Base-by-base conservation (phyloP, 345 rosid genomes). In the Salix caprea region DNA sequence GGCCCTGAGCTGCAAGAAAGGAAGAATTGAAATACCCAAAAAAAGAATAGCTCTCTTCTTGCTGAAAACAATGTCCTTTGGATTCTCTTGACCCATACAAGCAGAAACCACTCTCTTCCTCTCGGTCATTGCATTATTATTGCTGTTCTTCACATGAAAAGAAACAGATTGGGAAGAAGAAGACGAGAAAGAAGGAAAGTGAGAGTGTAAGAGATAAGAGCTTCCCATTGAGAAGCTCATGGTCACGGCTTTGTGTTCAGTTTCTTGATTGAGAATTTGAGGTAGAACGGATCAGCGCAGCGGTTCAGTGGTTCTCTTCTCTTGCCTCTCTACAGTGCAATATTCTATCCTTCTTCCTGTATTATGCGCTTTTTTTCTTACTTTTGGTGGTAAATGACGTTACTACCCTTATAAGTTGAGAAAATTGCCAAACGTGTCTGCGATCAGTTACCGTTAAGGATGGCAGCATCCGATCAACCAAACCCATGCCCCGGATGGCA, bases 1-100 rank as follows among this genome's bases (percentile, higher is more conserved):
- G 74, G 89, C 90, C 67, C 80, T 83, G 77, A 83, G 81, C 68
- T 83, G 87, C 75, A 90, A 75, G 56, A 90, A 85, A 7, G 97
- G 97, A 79, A 91, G 89, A 79, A 86, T 87, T 9, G 98, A 88
- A 80, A 89, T 67, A 69, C 97, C 95, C 76, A 90, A 81, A 36
- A 91, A 84, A 16, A 91, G 79, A 83, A 89, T 76, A 52, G 88
- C 84, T 65, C 95, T 87, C 78, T 91, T 86, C 70, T 76, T 84
- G 40, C 37, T 69, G 66, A 80, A 84, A 76, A 79, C 68, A 67
- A 39, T 26, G 64, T 78, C 88, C 52, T 32, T 76, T 8, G 62
- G 14, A 23, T 76, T 87, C 58, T 70, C 87, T 12, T 67, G 86
- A 73, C 84, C 85, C 30, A 78, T 72, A 62, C 88, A 84, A 52